phyloP scores from a whole-genome alignment of 805 yeast species.

The Grigorovia humatica region DNA sequence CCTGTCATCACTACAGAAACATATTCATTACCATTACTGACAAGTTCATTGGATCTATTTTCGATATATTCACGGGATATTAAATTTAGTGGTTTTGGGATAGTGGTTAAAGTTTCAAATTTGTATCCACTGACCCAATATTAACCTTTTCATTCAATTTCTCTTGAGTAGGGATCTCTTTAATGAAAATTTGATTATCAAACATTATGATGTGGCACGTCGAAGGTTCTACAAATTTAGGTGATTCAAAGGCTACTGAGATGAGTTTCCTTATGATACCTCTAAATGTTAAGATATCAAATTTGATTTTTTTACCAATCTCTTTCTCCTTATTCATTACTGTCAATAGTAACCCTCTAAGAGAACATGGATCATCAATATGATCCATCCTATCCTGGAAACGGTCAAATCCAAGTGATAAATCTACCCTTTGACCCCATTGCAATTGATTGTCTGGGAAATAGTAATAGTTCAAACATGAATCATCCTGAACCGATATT shows the following conservation, averaged over 20 bases:
- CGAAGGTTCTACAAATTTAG: constrained; percentile 36
- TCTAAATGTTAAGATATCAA: constrained; percentile 74
- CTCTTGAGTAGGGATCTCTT: constrained; percentile 29
- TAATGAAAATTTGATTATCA: constrained; percentile 68
- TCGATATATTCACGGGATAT: constrained; percentile 59
- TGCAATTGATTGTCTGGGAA: constrained; percentile 54
- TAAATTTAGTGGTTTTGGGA: constrained; percentile 65
- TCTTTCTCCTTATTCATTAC: constrained; percentile 44
- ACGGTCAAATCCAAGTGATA: constrained; percentile 55
- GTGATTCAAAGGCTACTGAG: constrained; percentile 37
- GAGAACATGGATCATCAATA: constrained; percentile 33
- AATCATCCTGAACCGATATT: constrained; percentile 38
- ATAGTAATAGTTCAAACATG: constrained; percentile 59
- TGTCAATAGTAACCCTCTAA: constrained; percentile 48
- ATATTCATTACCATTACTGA: constrained; percentile 68
- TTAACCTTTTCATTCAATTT: constrained; percentile 8
- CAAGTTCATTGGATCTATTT: constrained; percentile 44
- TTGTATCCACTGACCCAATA: constrained; percentile 63
- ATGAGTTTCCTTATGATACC: constrained; percentile 69
- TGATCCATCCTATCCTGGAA: constrained; percentile 45
- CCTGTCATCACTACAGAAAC: constrained; percentile 74
- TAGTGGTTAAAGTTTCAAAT: constrained; percentile 71
- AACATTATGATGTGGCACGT: constrained; percentile 54
- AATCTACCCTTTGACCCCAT: constrained; percentile 46
- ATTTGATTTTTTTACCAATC: constrained; percentile 23